Evolutionary conservation across 1,284 basidiomycete species (phyloP), one percentile per base, ranked within the genome.

Genomic region (Ganoderma leucocontextum): DNA sequence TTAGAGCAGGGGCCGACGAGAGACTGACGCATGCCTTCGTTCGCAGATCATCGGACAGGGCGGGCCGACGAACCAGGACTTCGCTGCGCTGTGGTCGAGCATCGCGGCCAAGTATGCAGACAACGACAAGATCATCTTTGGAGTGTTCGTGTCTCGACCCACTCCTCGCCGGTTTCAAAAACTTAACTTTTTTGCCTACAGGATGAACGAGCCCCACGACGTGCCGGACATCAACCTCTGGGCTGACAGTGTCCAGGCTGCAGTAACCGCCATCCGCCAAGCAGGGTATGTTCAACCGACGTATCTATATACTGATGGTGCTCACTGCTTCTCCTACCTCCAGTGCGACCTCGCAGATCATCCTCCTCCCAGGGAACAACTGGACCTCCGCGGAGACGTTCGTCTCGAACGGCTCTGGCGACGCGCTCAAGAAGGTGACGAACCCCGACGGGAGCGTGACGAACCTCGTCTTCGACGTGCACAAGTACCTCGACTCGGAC

Each of bases 401-500:
- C 69, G 78, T 87, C 53, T 86, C 85, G 8, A 83, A 86, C 68
- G 88, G 87, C n/a, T 86, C 85, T 17, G 86, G 82, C 0, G 84
- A 80, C 36, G 85, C 84, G 4, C 80, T 91, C n/a, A 77, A 78
- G 68, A 82, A 76, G 65, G 83, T 90, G 52, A 85, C 76, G 1
- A 89, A 90, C 76, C 86, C 85, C 4, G 84, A 87, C 61, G 85
- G 86, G 7, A 82, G 80, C 42, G 80, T 74, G 12, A 85, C 82
- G 53, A 80, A 80, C 70, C 83, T 91, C 38, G 77, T 90, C 68
- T 86, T 90, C 72, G 88, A 90, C 73, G 88, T 89, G 0, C 88
- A 90, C 82, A 87, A 88, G 76, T 90, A 90, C 79, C 84, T 90
- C 65, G 89, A 91, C 75, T 80, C 76, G 39, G 87, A 89, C 73